Evolutionary conservation across 2,329 filamentous ascomycete species (phyloP).

Genomic region (Cytospora piceae): DNA sequence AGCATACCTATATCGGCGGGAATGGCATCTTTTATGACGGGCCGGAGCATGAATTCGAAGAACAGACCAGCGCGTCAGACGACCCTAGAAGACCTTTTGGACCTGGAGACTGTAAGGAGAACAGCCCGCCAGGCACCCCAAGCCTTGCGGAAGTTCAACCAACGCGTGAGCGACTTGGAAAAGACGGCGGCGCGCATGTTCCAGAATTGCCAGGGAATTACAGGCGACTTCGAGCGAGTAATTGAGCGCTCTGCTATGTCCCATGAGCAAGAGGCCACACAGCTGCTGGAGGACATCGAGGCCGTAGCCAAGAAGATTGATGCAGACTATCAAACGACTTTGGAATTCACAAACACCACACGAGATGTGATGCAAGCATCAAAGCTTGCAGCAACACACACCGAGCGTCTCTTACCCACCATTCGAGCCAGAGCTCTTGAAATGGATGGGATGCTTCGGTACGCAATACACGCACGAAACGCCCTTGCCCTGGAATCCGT

Average conservation of each 20-base stretch:
- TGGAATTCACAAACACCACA: constrained; percentile 68
- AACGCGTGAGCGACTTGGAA: constrained; percentile 64
- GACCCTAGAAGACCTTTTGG: constrained; percentile 76
- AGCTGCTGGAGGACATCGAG: constrained; percentile 82
- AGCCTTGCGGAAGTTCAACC: constrained; percentile 62
- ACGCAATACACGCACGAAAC: constrained; percentile 69
- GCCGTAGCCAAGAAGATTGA: constrained; percentile 84
- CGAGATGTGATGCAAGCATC: constrained; percentile 64
- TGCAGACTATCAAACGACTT: constrained; percentile 79
- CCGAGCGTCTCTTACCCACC: constrained; percentile 63
- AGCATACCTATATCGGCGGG: constrained; percentile 66
- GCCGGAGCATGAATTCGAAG: constrained; percentile 46
- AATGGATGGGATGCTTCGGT: constrained; percentile 63
- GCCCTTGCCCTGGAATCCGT: constrained; percentile 66
- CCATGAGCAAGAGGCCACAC: constrained; percentile 65
- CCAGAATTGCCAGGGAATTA: constrained; percentile 62
- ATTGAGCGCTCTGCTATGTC: constrained; percentile 57
- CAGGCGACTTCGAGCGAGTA: constrained; percentile 65
- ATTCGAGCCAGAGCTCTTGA: constrained; percentile 59
- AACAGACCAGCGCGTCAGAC: constrained; percentile 51
- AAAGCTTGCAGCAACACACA: constrained; percentile 66
- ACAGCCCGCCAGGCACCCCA: constrained; percentile 68
- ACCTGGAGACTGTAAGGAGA: constrained; percentile 71
- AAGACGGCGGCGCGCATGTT: constrained; percentile 63
- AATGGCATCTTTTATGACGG: constrained; percentile 70